Percentiles rank a stretch among this genome's conserved stretches.
Conservation (phyloP, 106 monocot species). For the Triglochin maritima region DNA sequence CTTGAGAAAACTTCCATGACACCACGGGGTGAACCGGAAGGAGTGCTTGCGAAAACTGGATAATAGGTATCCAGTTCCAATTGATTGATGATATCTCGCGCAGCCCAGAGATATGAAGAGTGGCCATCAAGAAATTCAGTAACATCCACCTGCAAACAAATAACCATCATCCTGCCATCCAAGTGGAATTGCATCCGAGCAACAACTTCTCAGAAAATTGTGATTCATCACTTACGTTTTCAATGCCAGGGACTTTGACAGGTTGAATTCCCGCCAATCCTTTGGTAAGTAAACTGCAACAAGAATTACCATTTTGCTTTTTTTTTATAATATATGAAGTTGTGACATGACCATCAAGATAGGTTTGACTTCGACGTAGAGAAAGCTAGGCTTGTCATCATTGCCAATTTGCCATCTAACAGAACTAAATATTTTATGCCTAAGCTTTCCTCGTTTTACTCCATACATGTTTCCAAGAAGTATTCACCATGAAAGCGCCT, state of each 20-base stretch:
- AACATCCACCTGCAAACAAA: constrained; percentile 62
- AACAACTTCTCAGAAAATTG: neutral
- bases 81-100: constrained; percentile 38
- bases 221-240: constrained; percentile 42
- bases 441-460: no score
- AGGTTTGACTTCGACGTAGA: no score
- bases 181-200: neutral
- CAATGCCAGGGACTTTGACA: constrained; percentile 54
- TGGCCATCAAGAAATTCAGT: constrained; percentile 70
- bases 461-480: no score
- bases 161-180: neutral
- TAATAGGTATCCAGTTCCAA: constrained; percentile 61
- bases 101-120: constrained; percentile 55
- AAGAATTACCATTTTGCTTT: no score
- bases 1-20: neutral
- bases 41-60: constrained; percentile 30
- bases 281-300: constrained; percentile 55
- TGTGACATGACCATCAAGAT: no score
- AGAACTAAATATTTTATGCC: no score
- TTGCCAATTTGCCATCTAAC: no score
- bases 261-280: constrained; percentile 81
- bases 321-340: no score
- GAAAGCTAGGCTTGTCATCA: no score
- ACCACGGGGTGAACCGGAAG: neutral
- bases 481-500: no score